Evolutionary conservation across 116 monocot genomes (phyloP).

Genomic region (Iris pallida): DNA sequence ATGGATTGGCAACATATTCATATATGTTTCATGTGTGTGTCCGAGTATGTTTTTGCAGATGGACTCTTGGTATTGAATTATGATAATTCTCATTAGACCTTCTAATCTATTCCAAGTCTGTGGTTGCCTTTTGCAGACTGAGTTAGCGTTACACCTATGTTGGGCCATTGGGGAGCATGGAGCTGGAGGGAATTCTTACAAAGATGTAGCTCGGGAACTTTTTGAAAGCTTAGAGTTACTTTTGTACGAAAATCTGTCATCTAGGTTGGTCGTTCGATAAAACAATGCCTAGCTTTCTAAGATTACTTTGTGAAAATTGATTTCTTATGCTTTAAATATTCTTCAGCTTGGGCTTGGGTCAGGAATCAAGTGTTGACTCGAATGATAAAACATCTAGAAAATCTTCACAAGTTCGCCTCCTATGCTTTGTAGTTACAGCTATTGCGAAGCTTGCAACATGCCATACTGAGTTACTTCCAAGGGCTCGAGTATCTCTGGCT

Average conservation of each 20-base stretch:
- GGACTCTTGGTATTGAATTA: no score
- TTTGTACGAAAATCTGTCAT: slow-evolving; percentile 83
- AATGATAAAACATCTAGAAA: slow-evolving; percentile 42
- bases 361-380: slow-evolving; percentile 43
- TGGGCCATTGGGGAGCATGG: slow-evolving; percentile 99
- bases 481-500: slow-evolving; percentile 80
- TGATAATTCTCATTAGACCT: neutral
- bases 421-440: slow-evolving; percentile 92
- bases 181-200: slow-evolving; percentile 68
- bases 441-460: slow-evolving; percentile 88
- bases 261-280: slow-evolving; percentile 47
- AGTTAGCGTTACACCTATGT: slow-evolving; percentile 81
- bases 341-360: slow-evolving; percentile 57
- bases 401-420: slow-evolving; percentile 63
- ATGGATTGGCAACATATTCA: neutral
- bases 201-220: slow-evolving; percentile 80
- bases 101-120: neutral
- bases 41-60: neutral
- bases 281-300: neutral
- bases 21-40: neutral
- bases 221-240: slow-evolving; percentile 95
- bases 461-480: slow-evolving; percentile 84
- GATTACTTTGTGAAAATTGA: neutral
- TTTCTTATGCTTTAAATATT: slow-evolving; percentile 14
- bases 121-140: slow-evolving; percentile 45